These are phyloP conservation scores for Ceratocystis variospora DNA, from an alignment of 2,329 filamentous ascomycete species.

Conservation along the genomic window DNA sequence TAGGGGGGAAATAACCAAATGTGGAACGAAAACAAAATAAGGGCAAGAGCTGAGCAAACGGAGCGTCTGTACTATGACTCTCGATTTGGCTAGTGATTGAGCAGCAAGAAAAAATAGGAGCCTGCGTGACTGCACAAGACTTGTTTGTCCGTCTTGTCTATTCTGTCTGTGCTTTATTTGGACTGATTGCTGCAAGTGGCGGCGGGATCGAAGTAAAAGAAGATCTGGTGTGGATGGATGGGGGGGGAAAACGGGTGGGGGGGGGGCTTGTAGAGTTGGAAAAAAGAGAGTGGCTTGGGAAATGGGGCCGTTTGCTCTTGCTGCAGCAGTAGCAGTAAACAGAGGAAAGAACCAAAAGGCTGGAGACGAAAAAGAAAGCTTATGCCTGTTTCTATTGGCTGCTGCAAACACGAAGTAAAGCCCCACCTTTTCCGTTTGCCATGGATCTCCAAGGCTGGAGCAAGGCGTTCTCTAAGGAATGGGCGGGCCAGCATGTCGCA, in stretches of 20 bases:
- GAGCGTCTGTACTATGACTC: slow-evolving; percentile 6
- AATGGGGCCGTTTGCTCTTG: background rate
- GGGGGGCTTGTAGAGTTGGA: no score
- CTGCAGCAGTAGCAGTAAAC: background rate
- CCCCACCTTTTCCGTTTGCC: background rate
- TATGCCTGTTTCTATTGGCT: background rate
- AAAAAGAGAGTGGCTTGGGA: slow-evolving; percentile 5
- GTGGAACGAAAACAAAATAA: background rate
- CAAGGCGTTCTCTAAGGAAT: background rate
- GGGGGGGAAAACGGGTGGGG: background rate
- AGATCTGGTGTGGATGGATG: background rate
- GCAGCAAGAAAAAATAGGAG: background rate
- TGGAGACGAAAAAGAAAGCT: background rate
- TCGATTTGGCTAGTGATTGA: background rate
- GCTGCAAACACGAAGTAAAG: background rate
- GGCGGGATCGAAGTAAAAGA: background rate
- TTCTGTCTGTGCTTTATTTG: background rate
- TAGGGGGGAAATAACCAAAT: background rate
- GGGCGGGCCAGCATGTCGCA: background rate
- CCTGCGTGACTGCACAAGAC: background rate
- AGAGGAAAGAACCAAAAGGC: background rate
- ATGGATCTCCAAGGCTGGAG: background rate
- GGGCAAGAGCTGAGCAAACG: background rate
- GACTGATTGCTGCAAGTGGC: background rate
- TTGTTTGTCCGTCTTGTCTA: background rate